Conservation (phyloP, 1,139 yeast genomes). For the Geotrichum klebahnii region DNA sequence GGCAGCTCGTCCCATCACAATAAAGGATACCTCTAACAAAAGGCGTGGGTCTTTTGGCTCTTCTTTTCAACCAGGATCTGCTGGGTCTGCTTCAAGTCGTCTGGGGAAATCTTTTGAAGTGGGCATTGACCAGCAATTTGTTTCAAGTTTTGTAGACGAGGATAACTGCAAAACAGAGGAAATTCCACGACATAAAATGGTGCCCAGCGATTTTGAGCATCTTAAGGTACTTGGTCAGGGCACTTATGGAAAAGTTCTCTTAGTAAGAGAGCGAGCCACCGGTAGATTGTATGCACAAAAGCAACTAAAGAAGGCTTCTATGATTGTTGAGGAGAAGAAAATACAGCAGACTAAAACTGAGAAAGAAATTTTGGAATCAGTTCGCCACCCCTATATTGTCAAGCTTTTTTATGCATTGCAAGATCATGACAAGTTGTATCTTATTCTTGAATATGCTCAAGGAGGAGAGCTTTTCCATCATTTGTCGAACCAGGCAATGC, state of each 20-base stretch:
- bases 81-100: slow-evolving; percentile 32
- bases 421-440: slow-evolving; percentile 72
- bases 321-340: slow-evolving; percentile 49
- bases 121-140: slow-evolving; percentile 41
- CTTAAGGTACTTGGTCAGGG: slow-evolving; percentile 85
- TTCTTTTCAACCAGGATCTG: slow-evolving; percentile 23
- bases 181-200: slow-evolving; percentile 31
- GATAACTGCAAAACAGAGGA: slow-evolving; percentile 7
- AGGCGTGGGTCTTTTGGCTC: slow-evolving; percentile 21
- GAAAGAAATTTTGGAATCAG: slow-evolving; percentile 61
- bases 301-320: slow-evolving; percentile 76
- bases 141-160: slow-evolving; percentile 32
- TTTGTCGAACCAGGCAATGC: slow-evolving; percentile 74
- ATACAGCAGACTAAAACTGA: slow-evolving; percentile 68
- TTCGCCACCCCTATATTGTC: slow-evolving; percentile 83
- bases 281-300: slow-evolving; percentile 82
- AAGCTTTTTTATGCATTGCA: slow-evolving; percentile 86
- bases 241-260: slow-evolving; percentile 81
- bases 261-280: slow-evolving; percentile 64
- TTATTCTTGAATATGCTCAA: slow-evolving; percentile 79
- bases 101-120: slow-evolving; percentile 50
- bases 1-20: slow-evolving; percentile 19
- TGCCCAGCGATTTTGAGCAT: slow-evolving; percentile 63
- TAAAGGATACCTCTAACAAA: slow-evolving; percentile 16
- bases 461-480: slow-evolving; percentile 94